phyloP scores from a whole-genome alignment of 2,329 filamentous ascomycete genomes.

The Ophiocordyceps camponoti-saundersi region DNA sequence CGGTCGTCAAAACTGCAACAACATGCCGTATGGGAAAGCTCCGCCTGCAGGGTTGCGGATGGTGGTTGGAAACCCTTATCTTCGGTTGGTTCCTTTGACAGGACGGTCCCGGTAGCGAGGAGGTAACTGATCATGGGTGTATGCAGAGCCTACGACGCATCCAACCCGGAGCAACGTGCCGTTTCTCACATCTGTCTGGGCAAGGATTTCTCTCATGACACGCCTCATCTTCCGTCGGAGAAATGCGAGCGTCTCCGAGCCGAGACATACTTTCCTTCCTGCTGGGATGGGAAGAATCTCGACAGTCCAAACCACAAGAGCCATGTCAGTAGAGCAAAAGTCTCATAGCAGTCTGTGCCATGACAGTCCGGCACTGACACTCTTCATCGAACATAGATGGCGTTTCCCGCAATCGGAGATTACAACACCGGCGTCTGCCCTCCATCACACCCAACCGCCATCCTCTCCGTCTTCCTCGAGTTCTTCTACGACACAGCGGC shows the following conservation, averaged over 20 bases:
- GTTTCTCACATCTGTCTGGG: slow-evolving; percentile 39
- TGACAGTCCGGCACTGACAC: too few species aligned
- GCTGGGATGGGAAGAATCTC: slow-evolving; percentile 43
- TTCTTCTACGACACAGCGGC: slow-evolving; percentile 24
- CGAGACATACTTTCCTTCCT: slow-evolving; percentile 41
- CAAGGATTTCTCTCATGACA: slow-evolving; percentile 19
- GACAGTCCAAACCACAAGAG: slow-evolving; percentile 36
- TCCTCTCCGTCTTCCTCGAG: slow-evolving; percentile 27
- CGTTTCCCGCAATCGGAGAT: slow-evolving; percentile 11
- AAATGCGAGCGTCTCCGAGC: slow-evolving; percentile 34
- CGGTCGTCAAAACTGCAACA: slow-evolving; percentile 8
- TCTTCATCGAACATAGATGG: slow-evolving; percentile 6
- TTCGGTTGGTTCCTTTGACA: slow-evolving; percentile 9
- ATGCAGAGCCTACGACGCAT: slow-evolving; percentile 21
- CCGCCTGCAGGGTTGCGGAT: slow-evolving; percentile 49
- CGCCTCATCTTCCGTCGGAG: slow-evolving; percentile 30
- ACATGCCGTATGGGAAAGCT: slow-evolving; percentile 22
- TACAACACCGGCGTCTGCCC: slow-evolving; percentile 19
- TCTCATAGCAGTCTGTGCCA: too few species aligned
- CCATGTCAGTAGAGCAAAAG: slow-evolving; percentile 22
- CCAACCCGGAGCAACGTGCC: slow-evolving; percentile 28
- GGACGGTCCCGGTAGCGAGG: background rate
- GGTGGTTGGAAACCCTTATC: slow-evolving; percentile 42
- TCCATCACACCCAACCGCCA: slow-evolving; percentile 21
- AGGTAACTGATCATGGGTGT: background rate